Evolutionary conservation across 352 stramenopile species (phyloP).

Genomic region (Globisporangium echinulatum): DNA sequence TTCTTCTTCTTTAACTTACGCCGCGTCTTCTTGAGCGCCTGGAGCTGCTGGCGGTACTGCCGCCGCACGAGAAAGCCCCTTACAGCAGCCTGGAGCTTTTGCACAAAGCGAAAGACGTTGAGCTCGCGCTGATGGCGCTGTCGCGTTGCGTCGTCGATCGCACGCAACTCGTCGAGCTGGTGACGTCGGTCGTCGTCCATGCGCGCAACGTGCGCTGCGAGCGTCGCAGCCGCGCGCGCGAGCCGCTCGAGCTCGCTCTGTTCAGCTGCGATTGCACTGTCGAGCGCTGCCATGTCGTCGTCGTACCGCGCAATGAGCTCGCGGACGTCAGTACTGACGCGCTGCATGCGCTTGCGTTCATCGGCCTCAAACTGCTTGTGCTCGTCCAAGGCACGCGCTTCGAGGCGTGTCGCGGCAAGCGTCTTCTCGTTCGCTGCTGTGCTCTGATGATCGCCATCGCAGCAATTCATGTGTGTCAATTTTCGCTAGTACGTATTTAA

Average conservation of each 20-base stretch:
- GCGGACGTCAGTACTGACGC: conserved; percentile 25
- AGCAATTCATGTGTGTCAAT: too few species aligned
- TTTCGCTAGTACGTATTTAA: too few species aligned
- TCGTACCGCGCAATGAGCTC: conserved; percentile 51
- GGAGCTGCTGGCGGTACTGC: conserved; percentile 19
- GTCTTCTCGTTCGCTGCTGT: conserved; percentile 27
- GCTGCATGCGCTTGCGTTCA: conserved; percentile 44
- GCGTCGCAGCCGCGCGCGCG: conserved; percentile 24
- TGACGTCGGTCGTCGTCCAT: conserved; percentile 46
- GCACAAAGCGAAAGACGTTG: conserved; percentile 42
- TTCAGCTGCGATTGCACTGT: conserved; percentile 31
- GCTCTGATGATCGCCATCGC: conserved; percentile 7
- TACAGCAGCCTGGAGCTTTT: conserved; percentile 51
- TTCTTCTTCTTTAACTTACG: conserved; percentile 19
- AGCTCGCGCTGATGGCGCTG: conserved; percentile 25
- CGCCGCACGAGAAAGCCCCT: conserved; percentile 52
- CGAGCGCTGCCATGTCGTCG: conserved; percentile 36
- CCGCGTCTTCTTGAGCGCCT: conserved; percentile 15
- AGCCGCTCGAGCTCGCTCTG: conserved; percentile 21
- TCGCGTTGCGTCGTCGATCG: conserved; percentile 23
- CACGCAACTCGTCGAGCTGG: conserved; percentile 44
- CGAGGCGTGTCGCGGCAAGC: conserved; percentile 21
- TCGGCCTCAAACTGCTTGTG: conserved; percentile 40
- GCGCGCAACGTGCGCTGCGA: conserved; percentile 37
- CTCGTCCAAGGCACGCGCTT: conserved; percentile 26